Percentiles rank a stretch among this genome's conserved stretches.
Evolutionary conservation across 208 protist genomes (phyloP).

Genomic region (Angomonas ambiguus): DNA sequence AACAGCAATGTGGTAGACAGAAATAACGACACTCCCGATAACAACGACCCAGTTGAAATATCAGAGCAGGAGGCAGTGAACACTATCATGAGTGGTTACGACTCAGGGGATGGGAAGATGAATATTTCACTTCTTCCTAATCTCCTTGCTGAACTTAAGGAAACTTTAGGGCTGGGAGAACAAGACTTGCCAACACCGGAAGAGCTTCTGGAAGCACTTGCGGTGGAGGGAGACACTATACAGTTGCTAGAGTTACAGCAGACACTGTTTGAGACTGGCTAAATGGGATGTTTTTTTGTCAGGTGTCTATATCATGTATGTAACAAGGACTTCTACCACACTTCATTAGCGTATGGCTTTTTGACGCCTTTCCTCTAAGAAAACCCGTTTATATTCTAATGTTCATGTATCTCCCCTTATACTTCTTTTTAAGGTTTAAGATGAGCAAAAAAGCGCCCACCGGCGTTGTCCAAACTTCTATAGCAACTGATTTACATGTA

Average conservation of each 20-base stretch:
- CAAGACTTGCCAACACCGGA: constrained; percentile 45
- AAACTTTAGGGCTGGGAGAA: constrained; percentile 34
- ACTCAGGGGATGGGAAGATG: constrained; percentile 37
- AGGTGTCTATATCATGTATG: not conserved
- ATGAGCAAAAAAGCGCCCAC: constrained; percentile 20
- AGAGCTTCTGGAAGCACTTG: constrained; percentile 44
- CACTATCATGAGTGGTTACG: constrained; percentile 56
- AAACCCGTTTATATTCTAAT: too few relatives aligned
- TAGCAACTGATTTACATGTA: constrained; percentile 66
- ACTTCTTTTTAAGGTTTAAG: constrained; percentile 15
- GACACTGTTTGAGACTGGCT: constrained; percentile 46
- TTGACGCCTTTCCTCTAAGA: too few relatives aligned
- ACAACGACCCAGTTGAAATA: constrained; percentile 15
- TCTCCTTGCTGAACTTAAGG: constrained; percentile 53
- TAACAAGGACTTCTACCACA: not conserved
- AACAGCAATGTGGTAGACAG: not conserved
- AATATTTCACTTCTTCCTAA: constrained; percentile 31
- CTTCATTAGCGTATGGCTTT: not conserved
- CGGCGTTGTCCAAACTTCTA: constrained; percentile 31
- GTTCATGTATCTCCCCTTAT: constrained; percentile 20
- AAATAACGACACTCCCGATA: not conserved
- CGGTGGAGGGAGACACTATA: constrained; percentile 39
- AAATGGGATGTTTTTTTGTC: not conserved
- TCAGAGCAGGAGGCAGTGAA: constrained; percentile 36
- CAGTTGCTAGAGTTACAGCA: constrained; percentile 69